These are phyloP conservation scores for Pistacia vera DNA, from an alignment of 345 rosid genomes.

Conservation along the genomic window DNA sequence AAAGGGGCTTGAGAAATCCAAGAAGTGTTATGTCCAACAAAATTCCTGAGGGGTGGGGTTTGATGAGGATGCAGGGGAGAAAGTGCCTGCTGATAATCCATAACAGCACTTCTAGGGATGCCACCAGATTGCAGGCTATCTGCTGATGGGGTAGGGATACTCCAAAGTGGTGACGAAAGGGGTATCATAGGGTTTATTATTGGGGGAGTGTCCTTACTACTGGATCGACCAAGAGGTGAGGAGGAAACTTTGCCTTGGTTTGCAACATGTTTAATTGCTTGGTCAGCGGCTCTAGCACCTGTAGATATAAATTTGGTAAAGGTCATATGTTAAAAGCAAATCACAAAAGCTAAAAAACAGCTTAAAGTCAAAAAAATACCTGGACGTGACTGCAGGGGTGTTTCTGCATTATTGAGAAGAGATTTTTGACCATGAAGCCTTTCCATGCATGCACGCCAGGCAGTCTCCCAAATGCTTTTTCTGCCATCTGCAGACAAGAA, in stretches of 20 bases:
- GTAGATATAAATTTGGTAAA: slow-evolving; percentile 22
- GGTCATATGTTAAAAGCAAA: slow-evolving; percentile 16
- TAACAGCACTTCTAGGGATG: slow-evolving; percentile 59
- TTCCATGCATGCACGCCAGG: slow-evolving; percentile 68
- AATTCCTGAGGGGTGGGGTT: slow-evolving; percentile 56
- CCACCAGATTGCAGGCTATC: slow-evolving; percentile 59
- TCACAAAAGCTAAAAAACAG: not conserved
- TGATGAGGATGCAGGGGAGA: slow-evolving; percentile 77
- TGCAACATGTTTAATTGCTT: slow-evolving; percentile 47
- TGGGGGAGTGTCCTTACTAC: slow-evolving; percentile 59
- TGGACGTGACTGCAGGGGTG: slow-evolving; percentile 66
- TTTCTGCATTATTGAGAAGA: slow-evolving; percentile 51
- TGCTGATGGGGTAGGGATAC: slow-evolving; percentile 54
- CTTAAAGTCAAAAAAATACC: slow-evolving; percentile 41
- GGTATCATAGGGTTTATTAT: slow-evolving; percentile 57
- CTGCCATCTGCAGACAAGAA: slow-evolving; percentile 64
- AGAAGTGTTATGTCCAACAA: slow-evolving; percentile 59
- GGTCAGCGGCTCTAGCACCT: slow-evolving; percentile 54
- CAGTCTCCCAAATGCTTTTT: slow-evolving; percentile 80
- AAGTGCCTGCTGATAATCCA: slow-evolving; percentile 61
- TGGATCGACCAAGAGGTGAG: slow-evolving; percentile 52
- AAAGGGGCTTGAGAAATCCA: slow-evolving; percentile 84
- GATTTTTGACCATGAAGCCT: slow-evolving; percentile 60
- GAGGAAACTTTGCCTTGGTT: slow-evolving; percentile 48
- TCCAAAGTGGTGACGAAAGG: slow-evolving; percentile 88